Evolutionary conservation across 768 basidiomycete genomes (phyloP), one percentile per base, ranked within the genome.

Genomic region (Wakefieldia striispora): DNA sequence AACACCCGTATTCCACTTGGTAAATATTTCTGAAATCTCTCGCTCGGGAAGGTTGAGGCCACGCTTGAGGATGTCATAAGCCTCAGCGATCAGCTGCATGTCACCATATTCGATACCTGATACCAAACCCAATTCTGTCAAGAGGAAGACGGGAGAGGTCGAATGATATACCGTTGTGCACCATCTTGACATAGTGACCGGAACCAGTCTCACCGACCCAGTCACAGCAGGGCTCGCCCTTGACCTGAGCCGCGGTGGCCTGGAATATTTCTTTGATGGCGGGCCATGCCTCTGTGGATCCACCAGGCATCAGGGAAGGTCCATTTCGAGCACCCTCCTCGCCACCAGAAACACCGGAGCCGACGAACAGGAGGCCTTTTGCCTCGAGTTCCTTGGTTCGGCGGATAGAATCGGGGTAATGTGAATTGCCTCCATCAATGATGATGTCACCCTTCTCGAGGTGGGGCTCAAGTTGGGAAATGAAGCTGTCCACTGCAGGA

Each of bases 171-270:
- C 91, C 91, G 51, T 93, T 92, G 77, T 99, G 95, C 54, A 99
- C 95, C 95, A 99, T 98, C 80, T 99, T 99, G 72, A 99, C 95
- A 72, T 98, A 99, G 78, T 98, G 95, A 26, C 93, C 95, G 41
- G 91, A 78, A 51, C 94, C 97, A 54, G 85, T 87, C 72, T 95
- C 90, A 40, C 97, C 97, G 61, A 99, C 95, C 97, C 97, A 99
- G 75, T 99, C 97, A 69, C 95, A 97, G 79, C 97, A 99, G 27
- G 97, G 97, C 60, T 91, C 91, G 55, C 93, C 93, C 47, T 91
- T 78, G 54, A 88, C 91, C 69, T 98, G 93, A 51, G 97, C 97
- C 56, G 97, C 84, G 43, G 95, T 88, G 71, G 91, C 91, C 75
- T 99, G 97, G 87, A 99, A 99, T 65, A 99, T 98, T 55, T 91